phyloP scores from a whole-genome alignment of 2,329 filamentous ascomycete species.

The Arthroderma sp. region DNA sequence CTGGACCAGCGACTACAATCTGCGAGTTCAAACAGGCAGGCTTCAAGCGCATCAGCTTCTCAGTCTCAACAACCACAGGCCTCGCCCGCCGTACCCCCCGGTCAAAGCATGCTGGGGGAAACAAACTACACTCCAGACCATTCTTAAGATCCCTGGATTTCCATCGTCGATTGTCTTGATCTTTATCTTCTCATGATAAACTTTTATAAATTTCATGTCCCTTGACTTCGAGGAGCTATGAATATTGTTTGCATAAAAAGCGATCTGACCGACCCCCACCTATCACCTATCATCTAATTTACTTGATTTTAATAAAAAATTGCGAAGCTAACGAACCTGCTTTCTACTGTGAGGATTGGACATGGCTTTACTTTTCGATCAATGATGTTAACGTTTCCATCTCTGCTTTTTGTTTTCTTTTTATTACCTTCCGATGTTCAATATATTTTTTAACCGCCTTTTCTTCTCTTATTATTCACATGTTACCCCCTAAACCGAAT shows the following conservation, averaged over 20 bases:
- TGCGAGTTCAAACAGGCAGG: constrained; percentile 47
- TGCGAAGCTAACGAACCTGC: too few relatives aligned
- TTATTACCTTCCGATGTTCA: too few relatives aligned
- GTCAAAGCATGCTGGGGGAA: constrained; percentile 50
- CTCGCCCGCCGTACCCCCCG: constrained; percentile 42
- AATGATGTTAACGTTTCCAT: too few relatives aligned
- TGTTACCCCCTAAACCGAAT: too few relatives aligned
- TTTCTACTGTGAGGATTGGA: too few relatives aligned
- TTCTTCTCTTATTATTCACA: too few relatives aligned
- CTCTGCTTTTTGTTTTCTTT: too few relatives aligned
- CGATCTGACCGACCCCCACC: neutral
- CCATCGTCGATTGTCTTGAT: neutral
- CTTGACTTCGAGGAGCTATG: neutral
- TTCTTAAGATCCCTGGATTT: constrained; percentile 12
- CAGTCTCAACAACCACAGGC: constrained; percentile 42
- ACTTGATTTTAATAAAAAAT: too few relatives aligned
- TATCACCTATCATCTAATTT: too few relatives aligned
- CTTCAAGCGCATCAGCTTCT: constrained; percentile 23
- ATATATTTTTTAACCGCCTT: too few relatives aligned
- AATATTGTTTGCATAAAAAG: constrained; percentile 9
- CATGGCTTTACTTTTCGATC: too few relatives aligned
- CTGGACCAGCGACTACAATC: constrained; percentile 83
- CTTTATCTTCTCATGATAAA: constrained; percentile 3
- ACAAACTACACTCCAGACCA: constrained; percentile 58
- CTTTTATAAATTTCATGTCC: neutral